phyloP scores from a whole-genome alignment of 1,284 basidiomycete species.

The Microbotryum violaceum region DNA sequence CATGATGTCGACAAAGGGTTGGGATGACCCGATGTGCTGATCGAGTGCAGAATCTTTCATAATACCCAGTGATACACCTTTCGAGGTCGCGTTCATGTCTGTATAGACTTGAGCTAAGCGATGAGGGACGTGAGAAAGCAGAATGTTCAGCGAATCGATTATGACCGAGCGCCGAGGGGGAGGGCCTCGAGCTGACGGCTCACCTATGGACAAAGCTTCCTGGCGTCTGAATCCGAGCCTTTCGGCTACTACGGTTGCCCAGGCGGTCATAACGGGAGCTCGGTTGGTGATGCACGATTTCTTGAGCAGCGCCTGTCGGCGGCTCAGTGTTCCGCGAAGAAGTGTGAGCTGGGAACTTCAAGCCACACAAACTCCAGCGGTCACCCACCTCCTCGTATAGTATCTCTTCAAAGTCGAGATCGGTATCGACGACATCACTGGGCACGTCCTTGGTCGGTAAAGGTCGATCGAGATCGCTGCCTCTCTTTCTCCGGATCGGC shows the following conservation, averaged over 20 bases:
- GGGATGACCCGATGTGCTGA: conserved; percentile 58
- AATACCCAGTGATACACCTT: conserved; percentile 72
- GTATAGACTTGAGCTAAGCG: conserved; percentile 75
- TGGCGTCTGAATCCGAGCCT: conserved; percentile 72
- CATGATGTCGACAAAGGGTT: conserved; percentile 85
- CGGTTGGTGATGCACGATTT: conserved; percentile 72
- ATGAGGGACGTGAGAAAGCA: conserved; percentile 12
- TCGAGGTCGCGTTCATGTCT: conserved; percentile 76
- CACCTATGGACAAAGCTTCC: conserved; percentile 83
- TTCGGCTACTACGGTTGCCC: conserved; percentile 79
- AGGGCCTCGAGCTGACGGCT: conserved; percentile 14
- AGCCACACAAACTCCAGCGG: too few species aligned
- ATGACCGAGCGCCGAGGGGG: conserved; percentile 6
- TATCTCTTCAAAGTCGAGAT: conserved; percentile 60
- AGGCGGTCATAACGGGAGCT: conserved; percentile 88
- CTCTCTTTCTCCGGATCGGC: conserved; percentile 50
- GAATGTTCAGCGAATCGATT: conserved; percentile 5
- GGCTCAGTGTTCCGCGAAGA: not conserved
- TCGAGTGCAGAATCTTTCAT: conserved; percentile 53
- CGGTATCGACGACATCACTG: conserved; percentile 48
- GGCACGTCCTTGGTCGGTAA: conserved; percentile 51
- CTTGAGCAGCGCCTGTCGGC: conserved; percentile 50
- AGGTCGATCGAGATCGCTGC: conserved; percentile 52
- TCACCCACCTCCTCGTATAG: conserved; percentile 55
- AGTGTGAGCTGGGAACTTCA: too few species aligned